Evolutionary conservation across 805 yeast genomes (phyloP), one percentile per base, ranked within the genome.

Genomic region (Zygoascus ofunaensis): DNA sequence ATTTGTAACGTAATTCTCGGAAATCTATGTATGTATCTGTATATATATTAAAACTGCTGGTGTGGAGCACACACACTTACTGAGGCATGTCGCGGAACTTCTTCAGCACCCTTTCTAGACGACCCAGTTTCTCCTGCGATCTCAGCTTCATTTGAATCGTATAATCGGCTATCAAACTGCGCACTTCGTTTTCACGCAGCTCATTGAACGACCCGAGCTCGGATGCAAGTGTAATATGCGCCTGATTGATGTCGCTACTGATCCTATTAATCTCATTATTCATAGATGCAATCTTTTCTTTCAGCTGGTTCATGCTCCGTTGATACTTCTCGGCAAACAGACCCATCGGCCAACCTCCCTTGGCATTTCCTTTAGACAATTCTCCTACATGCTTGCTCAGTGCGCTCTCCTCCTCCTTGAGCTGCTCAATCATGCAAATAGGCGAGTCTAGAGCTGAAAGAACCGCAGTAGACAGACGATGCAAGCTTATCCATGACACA

Each of bases 151-250:
- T 53, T 22, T 24, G 26, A 10, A 17, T 34, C 3, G 59, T 44
- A 37, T 47, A 50, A 23, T 43, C 42, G 32, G 44, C 37, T 15
- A 66, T 53, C 20, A 52, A 45, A 17, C 48, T 44, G 20, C 53
- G 39, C 26, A 65, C 34, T 43, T 60, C 66, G 3, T 49, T 48
- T 23, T 62, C 70, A 34, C 64, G 68, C 23, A 52, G 46, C 19
- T 49, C 48, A 44, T 62, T 60, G 48, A 65, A 66, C 12, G 61
- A 61, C 7, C 66, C 67, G 8, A 67, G 56, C 48, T 67, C 71
- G 5, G 57, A 51, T 1, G 71, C 71, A 4, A 66, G 49, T 2
- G 58, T 43, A 19, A 55, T 55, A 42, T 68, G 71, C 2, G 63
- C 51, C n/a, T 54, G 54, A 34, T 56, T 46, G 19, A 68, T 54